Percentiles rank a stretch among this genome's conserved stretches.
Evolutionary conservation across 106 monocot species (phyloP).

Genomic region (Platanthera guangdongensis): DNA sequence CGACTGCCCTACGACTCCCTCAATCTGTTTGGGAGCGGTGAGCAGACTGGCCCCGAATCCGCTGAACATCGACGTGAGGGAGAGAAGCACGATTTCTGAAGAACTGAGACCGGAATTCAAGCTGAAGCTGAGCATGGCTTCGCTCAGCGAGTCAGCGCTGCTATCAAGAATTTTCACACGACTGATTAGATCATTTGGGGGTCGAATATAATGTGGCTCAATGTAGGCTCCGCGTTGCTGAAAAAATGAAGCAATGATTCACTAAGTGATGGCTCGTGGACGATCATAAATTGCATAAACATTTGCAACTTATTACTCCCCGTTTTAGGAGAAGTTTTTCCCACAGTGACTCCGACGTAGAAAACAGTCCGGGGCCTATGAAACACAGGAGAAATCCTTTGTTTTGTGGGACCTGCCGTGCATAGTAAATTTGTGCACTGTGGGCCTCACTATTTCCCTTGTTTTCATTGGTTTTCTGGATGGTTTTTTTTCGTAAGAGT

Average conservation of each 20-base stretch:
- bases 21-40: conserved; percentile 46
- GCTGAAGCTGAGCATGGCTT: conserved; percentile 30
- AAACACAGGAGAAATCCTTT: too few species aligned
- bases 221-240: conserved; percentile 65
- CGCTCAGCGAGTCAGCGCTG: conserved; percentile 43
- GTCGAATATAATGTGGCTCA: conserved; percentile 99
- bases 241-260: conserved; percentile 40
- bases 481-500: too few species aligned
- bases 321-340: too few species aligned
- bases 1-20: conserved; percentile 69
- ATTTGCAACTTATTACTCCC: too few species aligned
- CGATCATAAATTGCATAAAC: too few species aligned
- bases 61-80: conserved; percentile 70
- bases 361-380: too few species aligned
- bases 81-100: conserved; percentile 30
- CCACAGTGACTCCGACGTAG: too few species aligned
- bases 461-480: too few species aligned
- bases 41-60: conserved; percentile 72
- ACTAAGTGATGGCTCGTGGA: not conserved
- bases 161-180: conserved; percentile 89
- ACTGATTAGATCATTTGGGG: conserved; percentile 90
- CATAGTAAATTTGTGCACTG: too few species aligned
- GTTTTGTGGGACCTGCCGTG: too few species aligned
- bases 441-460: too few species aligned
- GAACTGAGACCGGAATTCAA: conserved; percentile 48